Evolutionary conservation across 352 stramenopile species (phyloP).

Genomic region (Globisporangium uncinulatum): DNA sequence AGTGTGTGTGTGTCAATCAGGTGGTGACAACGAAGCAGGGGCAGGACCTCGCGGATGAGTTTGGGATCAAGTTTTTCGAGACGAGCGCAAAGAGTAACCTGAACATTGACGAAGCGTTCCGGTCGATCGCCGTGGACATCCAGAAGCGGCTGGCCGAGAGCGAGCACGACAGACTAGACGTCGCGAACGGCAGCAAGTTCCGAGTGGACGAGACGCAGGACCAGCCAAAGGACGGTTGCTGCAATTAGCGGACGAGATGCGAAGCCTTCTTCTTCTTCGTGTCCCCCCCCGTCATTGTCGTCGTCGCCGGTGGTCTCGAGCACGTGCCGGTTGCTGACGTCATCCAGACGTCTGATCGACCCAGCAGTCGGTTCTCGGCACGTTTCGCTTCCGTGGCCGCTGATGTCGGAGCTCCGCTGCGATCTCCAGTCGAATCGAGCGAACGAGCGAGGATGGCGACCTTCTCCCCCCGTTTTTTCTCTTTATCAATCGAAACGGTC

Average conservation of each 20-base stretch:
- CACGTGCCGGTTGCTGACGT: background rate
- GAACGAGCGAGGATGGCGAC: too few relatives aligned
- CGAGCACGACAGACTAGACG: conserved; percentile 87
- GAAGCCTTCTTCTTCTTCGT: background rate
- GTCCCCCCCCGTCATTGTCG: background rate
- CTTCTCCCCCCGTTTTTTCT: background rate
- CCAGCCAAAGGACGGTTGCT: conserved; percentile 76
- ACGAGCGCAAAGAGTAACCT: conserved; percentile 92
- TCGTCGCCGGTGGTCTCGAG: background rate
- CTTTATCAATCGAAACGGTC: background rate
- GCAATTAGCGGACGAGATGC: conserved; percentile 23
- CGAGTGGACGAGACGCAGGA: conserved; percentile 79
- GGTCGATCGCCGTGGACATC: conserved; percentile 85
- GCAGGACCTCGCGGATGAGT: conserved; percentile 90
- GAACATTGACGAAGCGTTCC: conserved; percentile 90
- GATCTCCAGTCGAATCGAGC: too few relatives aligned
- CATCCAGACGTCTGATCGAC: too few relatives aligned
- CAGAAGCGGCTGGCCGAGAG: conserved; percentile 84
- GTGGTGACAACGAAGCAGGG: conserved; percentile 91
- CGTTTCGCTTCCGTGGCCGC: too few relatives aligned
- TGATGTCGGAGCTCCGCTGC: too few relatives aligned
- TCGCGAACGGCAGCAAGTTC: conserved; percentile 82
- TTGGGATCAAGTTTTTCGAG: conserved; percentile 94
- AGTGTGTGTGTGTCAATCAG: conserved; percentile 6
- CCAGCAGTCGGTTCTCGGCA: too few relatives aligned